Base-by-base conservation (phyloP, 257 asterid genomes). In the Osmanthus fragrans region DNA sequence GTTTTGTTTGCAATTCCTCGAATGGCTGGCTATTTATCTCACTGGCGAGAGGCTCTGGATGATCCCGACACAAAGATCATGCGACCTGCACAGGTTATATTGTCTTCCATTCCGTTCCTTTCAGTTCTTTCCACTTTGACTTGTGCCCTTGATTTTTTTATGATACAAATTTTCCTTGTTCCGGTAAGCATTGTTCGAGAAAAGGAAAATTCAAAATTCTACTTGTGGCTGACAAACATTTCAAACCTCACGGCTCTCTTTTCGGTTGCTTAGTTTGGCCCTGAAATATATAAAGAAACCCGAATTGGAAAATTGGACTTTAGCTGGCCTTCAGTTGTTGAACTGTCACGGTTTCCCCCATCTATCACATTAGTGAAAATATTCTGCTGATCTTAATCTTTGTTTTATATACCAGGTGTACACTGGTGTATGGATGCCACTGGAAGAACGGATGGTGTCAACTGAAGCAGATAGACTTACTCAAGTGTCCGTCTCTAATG, bases 1-100 rank as follows among this genome's bases (percentile, higher is more conserved):
- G 97, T 95, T 79, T 72, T 95, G 82, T 93, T 95, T 81, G 99
- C 99, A 45, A 87, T 91, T 80, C 99, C 98, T 63, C 91, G 99
- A 40, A 95, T 95, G 98, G 99, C 99, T 69, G 99, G 99, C 54
- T 95, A 95, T 83, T 86, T 95, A 80, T 91, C 99, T 82, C 99
- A 95, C 85, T 95, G 99, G 99, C 86, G 93, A 30, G 98, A 95
- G 80, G 90, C 99, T 49, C 87, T 95, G 42, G 99, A 91, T 84
- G 97, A 92, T 80, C 94, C 94, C n/a, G 96, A 92, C 74, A 95
- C 99, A 51, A 95, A 95, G 93, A 90, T 95, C 66, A 95, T 95
- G 97, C 89, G 97, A 80, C 98, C 99, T 32, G 97, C 97, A 42
- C 97, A 95, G 96, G 99, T 91, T 63, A 45, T 79, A 51, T 67